phyloP scores from a whole-genome alignment of 306 rosid species.

The peach (Prunus persica) region DNA sequence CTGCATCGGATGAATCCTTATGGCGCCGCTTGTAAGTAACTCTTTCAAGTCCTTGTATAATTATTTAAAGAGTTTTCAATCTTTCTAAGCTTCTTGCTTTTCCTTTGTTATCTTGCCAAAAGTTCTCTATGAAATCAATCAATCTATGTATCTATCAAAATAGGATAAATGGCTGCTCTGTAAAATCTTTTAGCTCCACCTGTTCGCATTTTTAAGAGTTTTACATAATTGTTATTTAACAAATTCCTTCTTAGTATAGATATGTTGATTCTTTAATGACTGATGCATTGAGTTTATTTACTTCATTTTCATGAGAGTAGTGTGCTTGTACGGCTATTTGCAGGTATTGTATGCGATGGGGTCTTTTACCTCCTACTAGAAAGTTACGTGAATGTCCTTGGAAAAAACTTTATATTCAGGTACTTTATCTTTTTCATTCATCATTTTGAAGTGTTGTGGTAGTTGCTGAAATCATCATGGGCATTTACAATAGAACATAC shows the following conservation, averaged over 20 bases:
- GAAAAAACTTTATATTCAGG: slow-evolving; percentile 81
- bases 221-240: background rate
- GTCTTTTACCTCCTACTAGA: slow-evolving; percentile 60
- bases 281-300: background rate
- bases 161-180: background rate
- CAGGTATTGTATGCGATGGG: slow-evolving; percentile 95
- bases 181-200: background rate
- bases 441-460: background rate
- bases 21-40: slow-evolving; percentile 92
- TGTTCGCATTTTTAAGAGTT: background rate
- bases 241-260: background rate
- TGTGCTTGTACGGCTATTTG: background rate
- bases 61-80: background rate
- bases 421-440: slow-evolving; percentile 14
- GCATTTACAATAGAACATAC: background rate
- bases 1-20: slow-evolving; percentile 85
- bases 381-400: slow-evolving; percentile 80
- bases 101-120: background rate
- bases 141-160: background rate
- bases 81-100: background rate
- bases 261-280: background rate
- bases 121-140: background rate
- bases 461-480: background rate
- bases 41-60: background rate
- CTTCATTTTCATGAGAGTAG: background rate